Conservation (phyloP, 2,329 filamentous ascomycete species). For the Beauveria varroae region DNA sequence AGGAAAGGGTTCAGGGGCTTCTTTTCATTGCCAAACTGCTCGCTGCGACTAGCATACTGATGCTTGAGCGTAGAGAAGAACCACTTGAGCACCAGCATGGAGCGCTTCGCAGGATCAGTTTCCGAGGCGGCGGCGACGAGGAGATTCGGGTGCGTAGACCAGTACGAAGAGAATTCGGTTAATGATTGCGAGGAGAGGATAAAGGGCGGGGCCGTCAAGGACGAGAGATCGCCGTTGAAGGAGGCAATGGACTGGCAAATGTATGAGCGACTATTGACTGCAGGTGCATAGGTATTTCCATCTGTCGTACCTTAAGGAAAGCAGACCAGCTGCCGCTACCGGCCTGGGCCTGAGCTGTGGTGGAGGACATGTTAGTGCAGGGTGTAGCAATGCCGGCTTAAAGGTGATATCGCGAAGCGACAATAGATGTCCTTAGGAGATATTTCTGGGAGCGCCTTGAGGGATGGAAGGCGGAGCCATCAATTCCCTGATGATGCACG, state of each 20-base stretch:
- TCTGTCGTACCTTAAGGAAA: conserved; percentile 39
- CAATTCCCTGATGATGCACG: not conserved
- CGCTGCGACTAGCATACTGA: conserved; percentile 68
- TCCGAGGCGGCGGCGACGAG: conserved; percentile 79
- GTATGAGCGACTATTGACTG: not conserved
- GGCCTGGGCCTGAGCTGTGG: conserved; percentile 26
- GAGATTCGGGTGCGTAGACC: conserved; percentile 69
- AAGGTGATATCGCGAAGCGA: not conserved
- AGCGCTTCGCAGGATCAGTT: conserved; percentile 70
- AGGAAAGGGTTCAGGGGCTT: conserved; percentile 96
- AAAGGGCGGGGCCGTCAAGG: conserved; percentile 73
- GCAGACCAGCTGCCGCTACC: conserved; percentile 42
- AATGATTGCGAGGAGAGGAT: conserved; percentile 73
- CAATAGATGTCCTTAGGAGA: not conserved
- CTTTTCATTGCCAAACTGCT: conserved; percentile 84
- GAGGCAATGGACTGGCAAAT: conserved; percentile 60
- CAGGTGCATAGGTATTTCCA: not conserved
- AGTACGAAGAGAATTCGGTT: conserved; percentile 76
- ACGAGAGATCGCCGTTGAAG: conserved; percentile 76
- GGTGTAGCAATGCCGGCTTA: not conserved
- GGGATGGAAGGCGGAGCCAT: not conserved
- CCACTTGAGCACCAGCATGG: conserved; percentile 88
- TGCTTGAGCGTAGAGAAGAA: conserved; percentile 90
- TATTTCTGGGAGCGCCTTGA: not conserved
- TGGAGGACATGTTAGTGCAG: conserved; percentile 15